Evolutionary conservation across 305 asterid genomes (phyloP), one percentile per base, ranked within the genome.

Genomic region (Vinca major): DNA sequence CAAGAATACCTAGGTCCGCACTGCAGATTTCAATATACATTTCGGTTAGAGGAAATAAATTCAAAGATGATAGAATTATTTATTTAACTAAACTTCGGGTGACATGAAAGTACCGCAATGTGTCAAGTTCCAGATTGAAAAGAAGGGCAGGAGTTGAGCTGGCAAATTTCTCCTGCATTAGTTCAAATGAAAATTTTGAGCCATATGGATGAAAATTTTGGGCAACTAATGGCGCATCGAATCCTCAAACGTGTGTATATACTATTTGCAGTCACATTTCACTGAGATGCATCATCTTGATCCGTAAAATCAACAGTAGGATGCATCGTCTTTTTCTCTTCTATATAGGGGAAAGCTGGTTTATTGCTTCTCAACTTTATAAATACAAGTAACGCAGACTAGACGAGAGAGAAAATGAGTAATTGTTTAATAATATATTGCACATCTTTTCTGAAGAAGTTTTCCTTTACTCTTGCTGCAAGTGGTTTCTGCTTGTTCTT

Each of bases 51-150:
- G 57, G 41, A 66, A 67, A 52, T 36, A 36, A 73, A 58, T 64
- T 45, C 53, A 71, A 63, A 72, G 64, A 71, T 19, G 71, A 69
- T 3, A 54, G 33, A 53, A 61, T 52, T 26, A 19, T 57, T 43
- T 58, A 39, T 72, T 13, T 58, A 82, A 55, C 57, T 60, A 64
- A 39, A 68, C 43, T 60, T 36, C 5, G 44, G 70, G 47, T 20
- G 55, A 67, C 52, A 63, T 60, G 70, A 70, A 62, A 65, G 60
- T 80, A 93, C 99, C 99, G 89, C 67, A 93, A 76, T 3, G 97
- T 93, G 81, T 93, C 97, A 20, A 93, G 95, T 74, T 93, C 99
- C 79, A 93, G 88, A 83, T 93, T 93, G 63, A 93, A 93, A 81
- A 93, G 96, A 75, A 93, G 83, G 52, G 90, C 68, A 20, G 99